Evolutionary conservation across 2,329 filamentous ascomycete genomes (phyloP), one percentile per base, ranked within the genome.

Genomic region (Dothideomycetes sp.): DNA sequence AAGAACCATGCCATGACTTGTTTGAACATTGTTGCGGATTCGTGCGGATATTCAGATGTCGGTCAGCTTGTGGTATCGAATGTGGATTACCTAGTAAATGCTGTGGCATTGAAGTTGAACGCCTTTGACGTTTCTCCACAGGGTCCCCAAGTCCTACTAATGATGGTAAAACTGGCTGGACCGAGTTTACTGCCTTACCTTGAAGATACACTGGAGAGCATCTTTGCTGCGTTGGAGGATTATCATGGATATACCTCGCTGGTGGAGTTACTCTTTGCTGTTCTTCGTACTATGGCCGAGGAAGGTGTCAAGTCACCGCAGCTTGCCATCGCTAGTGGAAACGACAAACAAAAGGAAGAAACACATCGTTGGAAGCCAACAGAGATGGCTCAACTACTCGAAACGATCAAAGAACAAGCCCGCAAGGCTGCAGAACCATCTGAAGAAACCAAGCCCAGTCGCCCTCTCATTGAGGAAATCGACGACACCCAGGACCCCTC

Each of bases 11-110:
- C 89, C 4, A 82, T 95, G 47, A 76, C 78, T 4, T 83, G 84
- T 24, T 69, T 98, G 11, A 91, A 95, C 53, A 76, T 78, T 13
- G 68, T 95, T n/a, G 81, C 89, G 1, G 56, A 62, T 2, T 73
- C 81, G 1, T 95, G 86, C 52, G 77, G 74, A 2, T 98, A 96
- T 53, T 47, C 56, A 0, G 79, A 72, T 51, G 82, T 89, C 4
- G 81, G 82, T 18, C 78, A 84, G 12, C 67, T 98, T 49, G 80
- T 98, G 27, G 75, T 96, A 19, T 78, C 83, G 38, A 98, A 98
- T 46, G 88, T 86, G 12, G 91, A 98, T 60, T 98, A 98, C 58
- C 83, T 98, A 63, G 81, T 96, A 46, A 96, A 96, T 55, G 85
- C 91, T 0, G 78, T 98, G 12, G 85, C 84, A 0, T 64, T 96